phyloP scores from a whole-genome alignment of 2,329 filamentous ascomycete species.

The Dothistroma septosporum region DNA sequence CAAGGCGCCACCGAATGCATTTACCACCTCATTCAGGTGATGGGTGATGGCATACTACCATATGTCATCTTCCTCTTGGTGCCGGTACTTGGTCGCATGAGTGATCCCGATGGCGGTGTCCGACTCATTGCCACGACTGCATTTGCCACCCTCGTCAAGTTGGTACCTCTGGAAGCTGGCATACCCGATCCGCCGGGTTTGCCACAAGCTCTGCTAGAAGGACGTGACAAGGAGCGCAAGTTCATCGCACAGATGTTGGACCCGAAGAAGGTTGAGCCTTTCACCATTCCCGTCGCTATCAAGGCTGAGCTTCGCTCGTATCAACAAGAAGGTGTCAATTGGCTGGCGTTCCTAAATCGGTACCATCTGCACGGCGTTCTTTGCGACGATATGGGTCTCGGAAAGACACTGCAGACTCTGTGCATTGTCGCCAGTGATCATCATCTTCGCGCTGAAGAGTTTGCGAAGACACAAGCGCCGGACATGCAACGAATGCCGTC shows the following conservation, averaged over 20 bases:
- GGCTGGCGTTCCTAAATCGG: constrained; percentile 95
- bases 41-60: constrained; percentile 92
- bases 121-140: constrained; percentile 92
- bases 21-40: constrained; percentile 95
- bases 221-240: constrained; percentile 87
- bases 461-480: constrained; percentile 70
- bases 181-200: constrained; percentile 95
- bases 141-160: constrained; percentile 93
- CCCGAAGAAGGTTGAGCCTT: constrained; percentile 92
- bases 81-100: constrained; percentile 94
- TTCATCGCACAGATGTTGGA: constrained; percentile 97
- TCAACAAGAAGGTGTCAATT: constrained; percentile 98
- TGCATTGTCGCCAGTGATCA: constrained; percentile 98
- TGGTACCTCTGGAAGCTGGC: constrained; percentile 92
- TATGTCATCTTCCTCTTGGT: constrained; percentile 99
- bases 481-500: constrained; percentile 81
- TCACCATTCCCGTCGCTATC: constrained; percentile 90
- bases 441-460: constrained; percentile 87
- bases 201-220: constrained; percentile 80
- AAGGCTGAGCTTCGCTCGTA: constrained; percentile 95
- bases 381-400: constrained; percentile 98
- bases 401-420: constrained; percentile 93
- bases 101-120: constrained; percentile 94
- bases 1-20: constrained; percentile 94
- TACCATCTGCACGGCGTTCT: constrained; percentile 98